These are phyloP conservation scores for Thermothelomyces thermophilus DNA, from an alignment of 2,329 filamentous ascomycete genomes.

Conservation along the genomic window DNA sequence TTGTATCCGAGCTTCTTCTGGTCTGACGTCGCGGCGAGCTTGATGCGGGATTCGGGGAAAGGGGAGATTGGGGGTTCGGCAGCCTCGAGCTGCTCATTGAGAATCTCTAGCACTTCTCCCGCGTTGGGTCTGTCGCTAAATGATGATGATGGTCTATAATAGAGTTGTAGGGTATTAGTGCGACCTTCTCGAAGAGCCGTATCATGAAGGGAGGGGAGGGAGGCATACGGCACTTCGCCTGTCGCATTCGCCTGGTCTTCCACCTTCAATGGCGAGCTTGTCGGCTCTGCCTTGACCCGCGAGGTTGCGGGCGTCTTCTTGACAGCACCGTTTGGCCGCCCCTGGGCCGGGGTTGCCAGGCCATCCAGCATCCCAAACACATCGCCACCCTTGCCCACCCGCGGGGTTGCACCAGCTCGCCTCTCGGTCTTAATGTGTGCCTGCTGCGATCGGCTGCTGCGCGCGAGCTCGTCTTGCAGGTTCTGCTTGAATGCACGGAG, in stretches of 20 bases:
- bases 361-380: conserved; percentile 80
- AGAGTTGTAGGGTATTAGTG: conserved; percentile 13
- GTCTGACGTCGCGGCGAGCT: conserved; percentile 79
- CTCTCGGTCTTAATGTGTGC: conserved; percentile 56
- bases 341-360: conserved; percentile 51
- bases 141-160: conserved; percentile 49
- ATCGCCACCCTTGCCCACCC: conserved; percentile 54
- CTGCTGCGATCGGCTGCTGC: conserved; percentile 54
- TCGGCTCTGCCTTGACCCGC: conserved; percentile 38
- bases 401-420: conserved; percentile 55
- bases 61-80: conserved; percentile 65
- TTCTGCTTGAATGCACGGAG: conserved; percentile 77
- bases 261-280: conserved; percentile 36
- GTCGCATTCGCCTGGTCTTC: conserved; percentile 36
- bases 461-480: conserved; percentile 76
- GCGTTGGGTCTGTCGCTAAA: conserved; percentile 74
- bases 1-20: conserved; percentile 88
- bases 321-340: conserved; percentile 35
- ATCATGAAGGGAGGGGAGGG: background rate
- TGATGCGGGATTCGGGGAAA: conserved; percentile 70
- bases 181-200: background rate
- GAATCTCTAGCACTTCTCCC: conserved; percentile 73
- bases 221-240: conserved; percentile 34
- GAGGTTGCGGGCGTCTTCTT: conserved; percentile 42
- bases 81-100: conserved; percentile 67